These are phyloP conservation scores for Dendrostoma leiphaemia DNA, from an alignment of 2,329 filamentous ascomycete species.

Conservation along the genomic window DNA sequence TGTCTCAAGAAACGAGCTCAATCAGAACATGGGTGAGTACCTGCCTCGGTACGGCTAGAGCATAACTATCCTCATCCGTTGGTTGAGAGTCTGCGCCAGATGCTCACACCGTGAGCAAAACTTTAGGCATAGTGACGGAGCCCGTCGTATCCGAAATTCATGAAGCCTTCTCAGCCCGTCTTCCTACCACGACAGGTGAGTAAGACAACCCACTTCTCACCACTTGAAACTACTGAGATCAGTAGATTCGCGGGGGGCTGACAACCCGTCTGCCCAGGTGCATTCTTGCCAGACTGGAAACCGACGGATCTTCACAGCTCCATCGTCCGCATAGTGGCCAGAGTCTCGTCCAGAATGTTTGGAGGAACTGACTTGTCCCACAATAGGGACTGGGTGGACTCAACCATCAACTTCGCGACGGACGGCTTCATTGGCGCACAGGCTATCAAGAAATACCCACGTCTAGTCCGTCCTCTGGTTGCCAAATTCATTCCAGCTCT, in stretches of 20 bases:
- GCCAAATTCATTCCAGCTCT: slow-evolving; percentile 23
- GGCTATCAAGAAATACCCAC: slow-evolving; percentile 18
- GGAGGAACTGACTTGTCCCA: slow-evolving; percentile 23
- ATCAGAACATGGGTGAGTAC: slow-evolving; percentile 24
- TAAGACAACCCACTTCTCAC: too few relatives aligned
- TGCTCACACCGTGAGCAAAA: neutral
- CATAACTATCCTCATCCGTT: too few relatives aligned
- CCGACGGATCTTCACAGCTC: neutral
- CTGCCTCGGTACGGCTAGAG: neutral
- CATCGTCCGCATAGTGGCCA: slow-evolving; percentile 27
- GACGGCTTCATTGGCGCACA: slow-evolving; percentile 29
- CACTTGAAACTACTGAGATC: too few relatives aligned
- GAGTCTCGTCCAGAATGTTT: slow-evolving; percentile 29
- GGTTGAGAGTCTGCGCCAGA: too few relatives aligned
- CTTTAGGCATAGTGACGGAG: neutral
- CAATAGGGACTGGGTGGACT: slow-evolving; percentile 30
- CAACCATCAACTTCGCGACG: slow-evolving; percentile 27
- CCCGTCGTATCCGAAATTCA: too few relatives aligned
- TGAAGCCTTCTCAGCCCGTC: too few relatives aligned
- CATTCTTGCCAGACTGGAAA: too few relatives aligned
- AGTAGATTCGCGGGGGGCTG: too few relatives aligned
- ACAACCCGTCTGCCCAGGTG: too few relatives aligned
- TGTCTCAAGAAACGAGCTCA: slow-evolving; percentile 25
- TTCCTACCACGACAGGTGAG: too few relatives aligned
- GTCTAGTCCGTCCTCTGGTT: slow-evolving; percentile 25